These are phyloP conservation scores for Carpinus fangiana DNA, from an alignment of 306 rosid species.

Conservation along the genomic window DNA sequence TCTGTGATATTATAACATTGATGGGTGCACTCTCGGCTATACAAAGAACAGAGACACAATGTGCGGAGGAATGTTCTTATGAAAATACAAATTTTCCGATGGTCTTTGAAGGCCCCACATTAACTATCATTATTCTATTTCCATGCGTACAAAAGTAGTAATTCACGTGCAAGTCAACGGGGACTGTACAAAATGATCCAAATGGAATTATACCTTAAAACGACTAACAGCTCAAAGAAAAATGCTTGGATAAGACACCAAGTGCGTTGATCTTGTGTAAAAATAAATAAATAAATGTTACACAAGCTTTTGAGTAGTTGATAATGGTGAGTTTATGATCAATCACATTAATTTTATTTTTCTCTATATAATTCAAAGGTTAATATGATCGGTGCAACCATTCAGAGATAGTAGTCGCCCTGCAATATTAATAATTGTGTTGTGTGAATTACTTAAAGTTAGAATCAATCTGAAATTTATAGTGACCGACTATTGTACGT, in stretches of 20 bases:
- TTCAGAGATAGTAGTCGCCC: no score
- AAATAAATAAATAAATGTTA: no score
- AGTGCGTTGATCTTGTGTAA: no score
- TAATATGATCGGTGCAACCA: no score
- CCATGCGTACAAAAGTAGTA: conserved; percentile 1
- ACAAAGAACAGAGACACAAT: conserved; percentile 1
- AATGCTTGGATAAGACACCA: neutral
- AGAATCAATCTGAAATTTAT: no score
- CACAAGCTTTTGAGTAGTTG: no score
- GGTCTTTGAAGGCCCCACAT: conserved; percentile 30
- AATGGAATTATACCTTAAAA: neutral
- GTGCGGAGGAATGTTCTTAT: conserved; percentile 38
- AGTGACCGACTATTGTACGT: no score
- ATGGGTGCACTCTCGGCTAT: neutral
- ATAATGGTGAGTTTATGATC: no score
- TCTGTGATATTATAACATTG: conserved; percentile 32
- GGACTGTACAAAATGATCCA: conserved; percentile 29
- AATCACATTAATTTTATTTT: no score
- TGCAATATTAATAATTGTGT: no score
- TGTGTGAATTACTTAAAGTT: no score
- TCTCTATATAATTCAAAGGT: no score
- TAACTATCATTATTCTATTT: conserved; percentile 13
- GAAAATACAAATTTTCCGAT: conserved; percentile 13
- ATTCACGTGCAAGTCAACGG: conserved; percentile 50
- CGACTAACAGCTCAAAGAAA: neutral